Base-by-base conservation (phyloP, 1,139 yeast genomes). In the Arxiozyma telluris region DNA sequence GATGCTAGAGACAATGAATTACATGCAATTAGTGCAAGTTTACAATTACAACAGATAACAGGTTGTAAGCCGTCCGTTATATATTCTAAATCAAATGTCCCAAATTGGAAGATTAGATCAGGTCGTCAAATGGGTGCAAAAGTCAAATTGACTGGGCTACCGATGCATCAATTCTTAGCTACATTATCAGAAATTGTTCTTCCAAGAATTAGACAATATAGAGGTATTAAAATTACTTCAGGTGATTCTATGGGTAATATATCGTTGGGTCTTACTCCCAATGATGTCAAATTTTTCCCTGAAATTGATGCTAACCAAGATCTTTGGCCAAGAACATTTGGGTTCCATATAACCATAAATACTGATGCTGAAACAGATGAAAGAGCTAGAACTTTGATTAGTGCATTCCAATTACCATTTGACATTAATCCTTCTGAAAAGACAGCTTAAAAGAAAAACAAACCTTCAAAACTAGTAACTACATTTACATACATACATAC, bases 81-180 rank as follows among this genome's bases (percentile, higher is more conserved):
- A 39, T 85, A 76, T 67, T 85, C 95, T 49, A 87, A 81, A 65
- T 78, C 87, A 17, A 90, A 90, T 70, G 88, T 89, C 50, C 86
- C 93, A 53, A 80, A 82, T 46, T 91, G 97, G 96, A 84, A 84
- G 63, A 78, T 90, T 54, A 82, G 98, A 70, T 83, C 83, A 51
- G 96, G 97, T 48, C 85, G 83, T 75, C 84, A 87, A 50, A 87
- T 95, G 81, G 99, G 98, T 53, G 96, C 96, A 57, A 87, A 87
- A 68, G 85, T 84, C 22, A 82, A 80, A 57, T 74, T 94, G 56
- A 76, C 76, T 42, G 98, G 97, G 49, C 79, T 85, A 59, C 88
- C 88, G 55, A 87, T 91, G 85, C 74, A 83, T 54, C 97, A 90
- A 72, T 93, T 94, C 66, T 69, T 94, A 57, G 73, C 86, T 23